These are phyloP conservation scores for Cordyceps cicadae DNA, from an alignment of 2,329 filamentous ascomycete genomes.

Conservation along the genomic window DNA sequence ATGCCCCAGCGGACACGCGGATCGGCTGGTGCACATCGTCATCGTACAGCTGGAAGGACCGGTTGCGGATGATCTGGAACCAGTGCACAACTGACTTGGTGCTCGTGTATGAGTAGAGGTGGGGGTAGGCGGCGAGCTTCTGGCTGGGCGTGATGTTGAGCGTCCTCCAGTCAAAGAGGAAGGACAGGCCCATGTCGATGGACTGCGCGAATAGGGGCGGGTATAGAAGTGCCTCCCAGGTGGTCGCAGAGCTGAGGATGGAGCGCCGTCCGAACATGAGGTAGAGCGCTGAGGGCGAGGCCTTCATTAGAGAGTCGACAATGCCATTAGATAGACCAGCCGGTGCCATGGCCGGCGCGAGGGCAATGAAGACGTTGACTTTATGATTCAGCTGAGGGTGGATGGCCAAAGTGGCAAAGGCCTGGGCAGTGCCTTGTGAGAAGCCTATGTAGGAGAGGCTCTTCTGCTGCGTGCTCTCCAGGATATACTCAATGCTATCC, in stretches of 20 bases:
- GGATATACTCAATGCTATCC: constrained; percentile 85
- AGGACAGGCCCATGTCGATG: constrained; percentile 73
- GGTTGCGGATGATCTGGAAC: constrained; percentile 98
- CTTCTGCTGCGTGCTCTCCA: constrained; percentile 70
- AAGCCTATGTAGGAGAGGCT: constrained; percentile 95
- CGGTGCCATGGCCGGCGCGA: constrained; percentile 94
- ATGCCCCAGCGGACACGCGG: constrained; percentile 50
- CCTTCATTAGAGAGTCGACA: constrained; percentile 87
- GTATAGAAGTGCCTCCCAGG: constrained; percentile 96
- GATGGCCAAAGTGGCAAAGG: constrained; percentile 86
- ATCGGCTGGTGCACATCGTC: constrained; percentile 80
- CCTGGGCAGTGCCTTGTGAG: constrained; percentile 93
- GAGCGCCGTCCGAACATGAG: constrained; percentile 86
- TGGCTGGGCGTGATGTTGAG: constrained; percentile 77
- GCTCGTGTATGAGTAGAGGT: constrained; percentile 93
- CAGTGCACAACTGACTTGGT: constrained; percentile 97
- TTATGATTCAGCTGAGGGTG: constrained; percentile 88
- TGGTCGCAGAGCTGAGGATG: constrained; percentile 85
- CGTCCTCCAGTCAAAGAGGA: constrained; percentile 85
- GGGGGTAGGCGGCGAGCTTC: constrained; percentile 90
- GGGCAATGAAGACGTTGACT: constrained; percentile 89
- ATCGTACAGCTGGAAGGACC: constrained; percentile 97
- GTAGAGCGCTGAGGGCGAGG: constrained; percentile 85
- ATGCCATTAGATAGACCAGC: constrained; percentile 83
- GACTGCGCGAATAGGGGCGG: constrained; percentile 84